Evolutionary conservation across 441 rosid species (phyloP).

Genomic region (Daphne laureola): DNA sequence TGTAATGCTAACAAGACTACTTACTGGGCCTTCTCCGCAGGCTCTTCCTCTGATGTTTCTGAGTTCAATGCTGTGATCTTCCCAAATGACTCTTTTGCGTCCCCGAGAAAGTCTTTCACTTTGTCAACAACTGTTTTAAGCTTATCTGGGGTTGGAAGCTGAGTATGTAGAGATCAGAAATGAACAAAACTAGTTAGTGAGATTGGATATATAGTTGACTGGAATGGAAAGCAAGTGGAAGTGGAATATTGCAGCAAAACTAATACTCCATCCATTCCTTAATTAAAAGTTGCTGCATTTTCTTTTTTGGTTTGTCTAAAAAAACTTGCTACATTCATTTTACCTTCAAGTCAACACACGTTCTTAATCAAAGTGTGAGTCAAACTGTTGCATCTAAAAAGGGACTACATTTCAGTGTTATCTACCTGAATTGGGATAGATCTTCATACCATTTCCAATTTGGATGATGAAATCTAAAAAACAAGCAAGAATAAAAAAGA

Average conservation of each 20-base stretch:
- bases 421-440: no score
- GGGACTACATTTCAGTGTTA: no score
- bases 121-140: slow-evolving; percentile 85
- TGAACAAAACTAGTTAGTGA: no score
- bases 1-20: slow-evolving; percentile 25
- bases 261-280: no score
- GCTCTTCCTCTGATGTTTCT: slow-evolving; percentile 29
- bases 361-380: no score
- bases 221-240: neutral
- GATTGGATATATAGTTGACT: no score
- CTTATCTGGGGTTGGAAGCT: slow-evolving; percentile 84
- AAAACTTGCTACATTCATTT: no score
- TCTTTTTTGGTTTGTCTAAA: no score
- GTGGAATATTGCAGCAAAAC: neutral
- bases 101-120: slow-evolving; percentile 82
- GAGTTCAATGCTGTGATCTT: slow-evolving; percentile 55
- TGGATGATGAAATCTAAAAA: neutral
- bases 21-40: slow-evolving; percentile 61
- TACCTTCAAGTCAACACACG: no score
- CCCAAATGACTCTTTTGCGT: slow-evolving; percentile 86
- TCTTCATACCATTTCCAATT: neutral
- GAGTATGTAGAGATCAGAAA: slow-evolving; percentile 19
- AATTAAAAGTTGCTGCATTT: no score
- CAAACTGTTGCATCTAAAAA: no score
- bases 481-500: neutral